Conservation (phyloP, 31 red algal species). For the Pterothamnion heteromorphum region DNA sequence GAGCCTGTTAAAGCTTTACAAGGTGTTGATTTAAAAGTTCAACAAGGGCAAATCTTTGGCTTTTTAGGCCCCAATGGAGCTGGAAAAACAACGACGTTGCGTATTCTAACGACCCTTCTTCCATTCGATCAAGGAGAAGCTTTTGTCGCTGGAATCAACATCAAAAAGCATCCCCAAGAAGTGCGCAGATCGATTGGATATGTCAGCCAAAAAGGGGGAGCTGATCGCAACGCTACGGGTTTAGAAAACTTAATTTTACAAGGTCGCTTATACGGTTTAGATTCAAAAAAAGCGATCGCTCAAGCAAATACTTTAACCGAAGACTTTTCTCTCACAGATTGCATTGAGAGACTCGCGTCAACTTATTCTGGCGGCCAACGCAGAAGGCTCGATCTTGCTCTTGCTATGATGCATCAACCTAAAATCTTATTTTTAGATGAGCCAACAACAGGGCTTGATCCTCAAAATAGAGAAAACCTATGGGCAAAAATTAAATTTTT, state of each 20-base stretch:
- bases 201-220: constrained; percentile 79
- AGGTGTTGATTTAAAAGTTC: too few relatives aligned
- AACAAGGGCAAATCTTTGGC: constrained; percentile 69
- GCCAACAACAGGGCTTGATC: constrained; percentile 86
- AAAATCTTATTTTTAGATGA: constrained; percentile 91
- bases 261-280: constrained; percentile 44
- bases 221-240: constrained; percentile 90
- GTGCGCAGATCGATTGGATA: constrained; percentile 74
- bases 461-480: constrained; percentile 63
- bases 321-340: constrained; percentile 49
- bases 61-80: constrained; percentile 91
- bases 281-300: neutral
- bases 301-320: constrained; percentile 42
- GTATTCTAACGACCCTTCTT: constrained; percentile 64
- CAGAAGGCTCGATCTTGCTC: constrained; percentile 87
- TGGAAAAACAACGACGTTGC: constrained; percentile 90
- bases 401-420: constrained; percentile 78
- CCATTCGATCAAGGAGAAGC: constrained; percentile 61
- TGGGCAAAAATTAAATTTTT: constrained; percentile 64
- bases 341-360: constrained; percentile 75
- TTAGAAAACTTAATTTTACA: constrained; percentile 78
- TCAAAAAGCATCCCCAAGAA: constrained; percentile 43
- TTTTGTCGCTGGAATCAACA: constrained; percentile 67
- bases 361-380: constrained; percentile 85
- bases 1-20: too few relatives aligned